Evolutionary conservation across 2,329 filamentous ascomycete genomes (phyloP).

Genomic region (Neurospora sp.): DNA sequence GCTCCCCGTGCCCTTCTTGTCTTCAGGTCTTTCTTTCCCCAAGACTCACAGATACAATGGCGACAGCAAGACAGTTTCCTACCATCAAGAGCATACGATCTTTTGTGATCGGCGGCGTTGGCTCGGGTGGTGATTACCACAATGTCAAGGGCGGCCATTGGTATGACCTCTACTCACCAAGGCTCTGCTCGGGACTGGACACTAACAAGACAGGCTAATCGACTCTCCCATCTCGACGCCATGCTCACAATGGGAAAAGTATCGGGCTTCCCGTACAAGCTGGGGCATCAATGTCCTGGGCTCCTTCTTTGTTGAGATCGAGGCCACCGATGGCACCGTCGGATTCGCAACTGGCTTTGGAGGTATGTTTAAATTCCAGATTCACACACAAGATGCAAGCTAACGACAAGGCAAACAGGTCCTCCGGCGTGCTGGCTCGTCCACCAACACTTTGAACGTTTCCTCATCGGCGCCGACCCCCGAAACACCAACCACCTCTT

Average conservation of each 20-base stretch:
- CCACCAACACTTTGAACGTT: slow-evolving; percentile 86
- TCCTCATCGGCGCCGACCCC: slow-evolving; percentile 80
- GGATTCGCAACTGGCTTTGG: slow-evolving; percentile 93
- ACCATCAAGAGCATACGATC: slow-evolving; percentile 68
- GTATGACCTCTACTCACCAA: slow-evolving; percentile 29
- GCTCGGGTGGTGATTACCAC: slow-evolving; percentile 71
- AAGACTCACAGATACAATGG: slow-evolving; percentile 25
- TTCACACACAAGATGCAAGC: background rate
- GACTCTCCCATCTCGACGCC: slow-evolving; percentile 89
- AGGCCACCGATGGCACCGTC: slow-evolving; percentile 82
- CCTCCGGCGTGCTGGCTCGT: slow-evolving; percentile 91
- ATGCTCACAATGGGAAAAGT: slow-evolving; percentile 82
- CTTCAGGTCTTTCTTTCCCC: background rate
- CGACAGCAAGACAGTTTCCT: slow-evolving; percentile 51
- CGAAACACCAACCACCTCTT: slow-evolving; percentile 86
- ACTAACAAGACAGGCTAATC: slow-evolving; percentile 61
- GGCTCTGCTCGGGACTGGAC: background rate
- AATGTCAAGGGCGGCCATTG: slow-evolving; percentile 72
- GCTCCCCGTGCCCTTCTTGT: background rate
- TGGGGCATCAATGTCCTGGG: slow-evolving; percentile 96
- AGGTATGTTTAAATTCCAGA: slow-evolving; percentile 32
- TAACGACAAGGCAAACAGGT: slow-evolving; percentile 31
- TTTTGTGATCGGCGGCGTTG: slow-evolving; percentile 58
- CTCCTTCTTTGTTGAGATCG: slow-evolving; percentile 84
- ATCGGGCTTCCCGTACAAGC: slow-evolving; percentile 76